These are phyloP conservation scores for Kwoniella mangroviensis DNA, from an alignment of 768 basidiomycete species.

Conservation along the genomic window DNA sequence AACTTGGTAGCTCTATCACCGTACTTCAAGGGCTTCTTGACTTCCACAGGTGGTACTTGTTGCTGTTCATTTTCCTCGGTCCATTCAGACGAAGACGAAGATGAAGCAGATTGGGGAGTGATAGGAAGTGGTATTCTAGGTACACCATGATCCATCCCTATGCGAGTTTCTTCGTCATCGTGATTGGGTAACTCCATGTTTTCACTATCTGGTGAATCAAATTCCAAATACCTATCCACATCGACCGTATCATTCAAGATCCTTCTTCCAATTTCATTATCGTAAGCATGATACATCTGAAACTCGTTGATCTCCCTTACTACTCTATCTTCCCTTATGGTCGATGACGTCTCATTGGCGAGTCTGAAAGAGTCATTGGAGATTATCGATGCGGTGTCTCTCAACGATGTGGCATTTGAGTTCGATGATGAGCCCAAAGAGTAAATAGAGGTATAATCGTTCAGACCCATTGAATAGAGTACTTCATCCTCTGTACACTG, in stretches of 20 bases:
- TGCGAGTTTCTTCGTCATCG: slow-evolving; percentile 4
- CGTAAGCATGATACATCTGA: slow-evolving; percentile 4
- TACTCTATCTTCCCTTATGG: slow-evolving; percentile 17
- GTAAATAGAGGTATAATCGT: slow-evolving; percentile 26
- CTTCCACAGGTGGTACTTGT: neutral
- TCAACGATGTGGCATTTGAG: slow-evolving; percentile 9
- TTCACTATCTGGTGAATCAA: slow-evolving; percentile 38
- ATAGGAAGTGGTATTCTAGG: slow-evolving; percentile 17
- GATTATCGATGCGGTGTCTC: slow-evolving; percentile 1
- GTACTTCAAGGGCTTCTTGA: slow-evolving; percentile 34
- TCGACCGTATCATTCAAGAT: slow-evolving; percentile 19
- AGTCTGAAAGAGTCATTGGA: neutral
- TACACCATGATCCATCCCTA: slow-evolving; percentile 7
- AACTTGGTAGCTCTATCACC: slow-evolving; percentile 43
- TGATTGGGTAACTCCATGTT: slow-evolving; percentile 23
- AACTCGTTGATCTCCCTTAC: slow-evolving; percentile 22
- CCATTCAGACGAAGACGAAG: neutral
- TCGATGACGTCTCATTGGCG: slow-evolving; percentile 4
- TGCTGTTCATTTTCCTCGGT: neutral
- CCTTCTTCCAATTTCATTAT: slow-evolving; percentile 21
- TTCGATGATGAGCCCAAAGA: slow-evolving; percentile 23
- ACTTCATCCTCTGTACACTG: slow-evolving; percentile 45
- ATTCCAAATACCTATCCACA: slow-evolving; percentile 19
- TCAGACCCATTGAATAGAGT: slow-evolving; percentile 26
- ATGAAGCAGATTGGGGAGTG: neutral